Evolutionary conservation across 2,329 filamentous ascomycete genomes (phyloP), one percentile per base, ranked within the genome.

Genomic region (Coniochaeta sp.): DNA sequence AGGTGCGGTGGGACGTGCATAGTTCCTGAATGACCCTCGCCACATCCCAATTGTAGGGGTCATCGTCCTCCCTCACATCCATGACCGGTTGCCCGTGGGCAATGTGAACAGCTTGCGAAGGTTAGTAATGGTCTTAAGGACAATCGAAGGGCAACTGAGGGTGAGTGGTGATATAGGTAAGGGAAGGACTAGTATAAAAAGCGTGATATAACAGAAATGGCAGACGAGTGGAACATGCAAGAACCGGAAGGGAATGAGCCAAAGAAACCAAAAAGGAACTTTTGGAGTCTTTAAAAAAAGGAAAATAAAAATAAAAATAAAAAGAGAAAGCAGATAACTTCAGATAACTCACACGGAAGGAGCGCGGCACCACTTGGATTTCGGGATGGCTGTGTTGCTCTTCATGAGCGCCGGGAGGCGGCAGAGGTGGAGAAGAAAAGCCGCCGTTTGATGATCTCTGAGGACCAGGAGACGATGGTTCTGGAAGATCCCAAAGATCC

Each of bases 1-100:
- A 81, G 9, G 79, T 75, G 47, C 72, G 71, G 3, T 72, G 62
- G 2, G 71, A 61, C 20, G 77, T 73, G 62, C 85, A 89, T 3
- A 95, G 72, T 60, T 85, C 83, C 14, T 73, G 64, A 9, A 87
- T 77, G 10, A 95, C 81, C 31, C 82, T 76, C 32, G 86, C 81
- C 28, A 84, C 74, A 31, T 78, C 77, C 90, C 90, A 95, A 50
- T 77, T 62, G 65, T 84, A 86, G n/a, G 90, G 89, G 67, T 95
- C 89, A 52, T 68, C 63, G 14, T 66, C 64, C 47, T 66, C 66
- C 49, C 54, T 55, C 24, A 56, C 50, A 27, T 55, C 61, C 68
- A 64, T 69, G 16, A 13, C 38, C 14, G 8, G 20, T 8, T 42
- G 26, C 38, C 38, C 26, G 2, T 42, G 22, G 38, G 18, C 20